Base-by-base conservation (phyloP, 208 protist species). In the Trypanosoma rangeli region DNA sequence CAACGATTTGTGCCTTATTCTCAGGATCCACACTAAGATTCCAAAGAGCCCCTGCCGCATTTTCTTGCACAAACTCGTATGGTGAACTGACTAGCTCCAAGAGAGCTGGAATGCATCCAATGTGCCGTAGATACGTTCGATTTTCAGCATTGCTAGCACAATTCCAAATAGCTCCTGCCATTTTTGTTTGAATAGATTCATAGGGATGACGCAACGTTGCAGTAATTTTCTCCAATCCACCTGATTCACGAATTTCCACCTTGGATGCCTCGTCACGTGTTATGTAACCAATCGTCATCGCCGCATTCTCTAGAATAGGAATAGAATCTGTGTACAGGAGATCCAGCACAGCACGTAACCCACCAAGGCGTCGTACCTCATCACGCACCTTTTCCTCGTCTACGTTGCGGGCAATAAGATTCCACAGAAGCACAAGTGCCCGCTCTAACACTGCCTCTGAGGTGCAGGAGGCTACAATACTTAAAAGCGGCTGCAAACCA, bases 241-340 rank as follows among this genome's bases (percentile, higher is more conserved):
- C 86, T 46, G 84, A 80, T 52, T 96, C 87, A 29, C 94, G 86
- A 12, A 98, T 91, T 59, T 85, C 83, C 58, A 84, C 78, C 72
- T 98, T 98, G 33, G 87, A 93, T 15, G 79, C 75, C 28, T 98
- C 90, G 57, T 98, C 91, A 54, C 94, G 86, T 15, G 94, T 98
- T 64, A 98, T 88, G 84, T 97, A 98, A 22, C 92, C 94, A 57
- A 98, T 93, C 8, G 94, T 85, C 84, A 97, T 98, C 29, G 87
- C 89, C 22, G 94, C 90, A 69, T 97, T 97, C 63, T 98, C 94
- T 31, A 98, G 76, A 69, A 98, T 94, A 4, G 83, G 76, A 48
- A 94, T 77, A 28, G 92, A 96, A 73, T 96, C 88, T 13, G 89
- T 97, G 74, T 95, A 95, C 7, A 97, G 75, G 16, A 98, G 80